Conservation (phyloP, 2,329 filamentous ascomycete species). For the Botrytis squamosa region DNA sequence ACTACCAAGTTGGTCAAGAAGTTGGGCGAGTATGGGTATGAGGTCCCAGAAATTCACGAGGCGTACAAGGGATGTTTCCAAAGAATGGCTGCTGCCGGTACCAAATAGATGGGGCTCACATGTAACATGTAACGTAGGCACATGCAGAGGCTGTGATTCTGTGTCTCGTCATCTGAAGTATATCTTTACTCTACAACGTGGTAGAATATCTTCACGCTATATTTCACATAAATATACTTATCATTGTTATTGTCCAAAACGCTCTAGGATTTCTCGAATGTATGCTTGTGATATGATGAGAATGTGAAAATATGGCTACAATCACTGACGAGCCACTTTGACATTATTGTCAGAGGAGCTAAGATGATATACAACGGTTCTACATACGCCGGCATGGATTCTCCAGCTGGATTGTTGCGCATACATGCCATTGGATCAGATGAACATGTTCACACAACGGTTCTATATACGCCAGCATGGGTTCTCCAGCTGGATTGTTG, state of each 20-base stretch:
- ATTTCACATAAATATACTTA: background rate
- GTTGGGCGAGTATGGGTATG: constrained; percentile 57
- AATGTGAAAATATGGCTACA: background rate
- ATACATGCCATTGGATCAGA: background rate
- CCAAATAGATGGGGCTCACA: constrained; percentile 44
- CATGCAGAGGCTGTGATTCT: constrained; percentile 23
- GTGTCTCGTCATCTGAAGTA: constrained; percentile 6
- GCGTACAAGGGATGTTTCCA: constrained; percentile 62
- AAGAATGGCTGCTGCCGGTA: constrained; percentile 58
- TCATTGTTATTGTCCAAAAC: background rate
- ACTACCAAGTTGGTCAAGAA: constrained; percentile 60
- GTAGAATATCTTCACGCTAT: background rate
- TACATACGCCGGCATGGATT: background rate
- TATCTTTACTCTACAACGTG: background rate
- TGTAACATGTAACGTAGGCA: background rate
- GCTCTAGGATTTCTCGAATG: background rate
- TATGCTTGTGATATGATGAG: background rate
- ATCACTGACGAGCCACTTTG: background rate
- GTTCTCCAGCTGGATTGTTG: background rate
- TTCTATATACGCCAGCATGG: background rate
- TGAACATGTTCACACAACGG: background rate
- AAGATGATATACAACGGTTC: background rate
- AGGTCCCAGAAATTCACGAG: constrained; percentile 60
- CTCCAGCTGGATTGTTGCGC: background rate
- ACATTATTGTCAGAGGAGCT: background rate